Evolutionary conservation across 169 alveolate species (phyloP).

Genomic region (Cryptosporidium andersoni): DNA sequence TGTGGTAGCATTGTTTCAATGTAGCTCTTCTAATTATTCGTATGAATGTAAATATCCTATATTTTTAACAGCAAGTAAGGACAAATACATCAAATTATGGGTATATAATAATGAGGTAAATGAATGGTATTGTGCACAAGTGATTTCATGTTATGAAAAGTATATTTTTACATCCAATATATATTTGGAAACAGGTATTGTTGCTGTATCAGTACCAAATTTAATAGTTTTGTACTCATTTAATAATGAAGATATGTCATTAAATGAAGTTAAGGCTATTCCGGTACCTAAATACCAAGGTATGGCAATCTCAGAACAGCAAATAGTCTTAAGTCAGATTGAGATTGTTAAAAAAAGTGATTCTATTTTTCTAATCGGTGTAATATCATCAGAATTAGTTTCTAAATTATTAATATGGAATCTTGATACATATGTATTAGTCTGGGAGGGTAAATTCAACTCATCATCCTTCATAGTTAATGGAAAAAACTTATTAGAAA

Average conservation of each 20-base stretch:
- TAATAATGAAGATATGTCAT: background rate
- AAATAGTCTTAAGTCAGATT: background rate
- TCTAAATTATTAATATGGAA: too few relatives aligned
- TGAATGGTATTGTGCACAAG: conserved; percentile 37
- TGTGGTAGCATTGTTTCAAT: conserved; percentile 30
- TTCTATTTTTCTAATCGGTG: background rate
- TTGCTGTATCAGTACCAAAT: conserved; percentile 15
- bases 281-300: background rate
- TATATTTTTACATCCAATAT: background rate
- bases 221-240: conserved; percentile 23
- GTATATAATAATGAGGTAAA: conserved; percentile 19
- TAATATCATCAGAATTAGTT: background rate
- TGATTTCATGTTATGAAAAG: background rate
- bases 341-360: background rate
- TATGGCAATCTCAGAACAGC: too few relatives aligned
- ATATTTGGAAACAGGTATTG: conserved; percentile 2
- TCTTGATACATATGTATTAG: too few relatives aligned
- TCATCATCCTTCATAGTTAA: too few relatives aligned
- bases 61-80: conserved; percentile 7
- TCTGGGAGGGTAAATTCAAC: too few relatives aligned
- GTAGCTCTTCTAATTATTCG: background rate
- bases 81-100: conserved; percentile 44
- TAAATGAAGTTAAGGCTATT: background rate
- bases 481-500: too few relatives aligned
- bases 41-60: background rate